phyloP scores from a whole-genome alignment of 495 filamentous ascomycete species.

The Xylaria acuta region DNA sequence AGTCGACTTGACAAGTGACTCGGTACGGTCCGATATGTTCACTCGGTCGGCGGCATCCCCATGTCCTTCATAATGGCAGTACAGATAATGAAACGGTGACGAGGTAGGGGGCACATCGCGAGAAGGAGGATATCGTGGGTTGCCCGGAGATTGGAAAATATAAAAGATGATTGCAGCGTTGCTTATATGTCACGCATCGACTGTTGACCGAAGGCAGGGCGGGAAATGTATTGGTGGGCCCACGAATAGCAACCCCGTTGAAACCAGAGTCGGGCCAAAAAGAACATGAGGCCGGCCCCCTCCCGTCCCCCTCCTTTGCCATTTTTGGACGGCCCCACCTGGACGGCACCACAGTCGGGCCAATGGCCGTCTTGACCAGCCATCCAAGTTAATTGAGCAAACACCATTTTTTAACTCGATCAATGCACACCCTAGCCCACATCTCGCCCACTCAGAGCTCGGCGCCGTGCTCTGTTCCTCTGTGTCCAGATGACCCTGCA shows the following conservation, averaged over 20 bases:
- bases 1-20: conserved; percentile 14
- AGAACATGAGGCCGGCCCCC: conserved; percentile 20
- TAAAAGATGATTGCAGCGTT: background rate
- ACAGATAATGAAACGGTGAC: background rate
- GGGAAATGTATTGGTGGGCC: conserved; percentile 4
- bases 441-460: conserved; percentile 23
- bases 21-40: conserved; percentile 20
- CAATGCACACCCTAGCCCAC: conserved; percentile 7
- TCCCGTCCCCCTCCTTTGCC: conserved; percentile 25
- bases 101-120: background rate
- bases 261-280: conserved; percentile 25
- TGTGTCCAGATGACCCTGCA: conserved; percentile 28
- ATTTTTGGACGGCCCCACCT: conserved; percentile 21
- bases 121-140: background rate
- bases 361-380: conserved; percentile 53
- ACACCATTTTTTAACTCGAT: conserved; percentile 18
- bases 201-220: conserved; percentile 10
- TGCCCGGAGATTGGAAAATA: background rate
- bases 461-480: conserved; percentile 3
- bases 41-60: background rate
- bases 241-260: conserved; percentile 11
- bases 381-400: conserved; percentile 44
- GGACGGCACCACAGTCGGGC: conserved; percentile 39
- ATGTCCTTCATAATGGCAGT: background rate
- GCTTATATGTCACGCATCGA: conserved; percentile 11